Evolutionary conservation across 129 eudicot genomes (phyloP).

Genomic region (Apium graveolens): DNA sequence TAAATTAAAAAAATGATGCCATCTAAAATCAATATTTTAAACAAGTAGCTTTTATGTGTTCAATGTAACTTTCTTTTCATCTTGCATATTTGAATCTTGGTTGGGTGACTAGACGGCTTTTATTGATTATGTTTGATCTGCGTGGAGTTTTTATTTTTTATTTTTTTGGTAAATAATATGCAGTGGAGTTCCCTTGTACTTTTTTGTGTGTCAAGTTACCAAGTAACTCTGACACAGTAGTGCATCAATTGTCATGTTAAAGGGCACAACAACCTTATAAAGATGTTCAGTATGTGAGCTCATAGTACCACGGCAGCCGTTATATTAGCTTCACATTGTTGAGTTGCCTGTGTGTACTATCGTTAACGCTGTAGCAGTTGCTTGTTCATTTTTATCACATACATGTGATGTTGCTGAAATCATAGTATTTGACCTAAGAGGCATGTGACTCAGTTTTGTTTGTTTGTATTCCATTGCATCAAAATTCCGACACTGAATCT

Average conservation of each 20-base stretch:
- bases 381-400: neutral
- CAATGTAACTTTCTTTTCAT: neutral
- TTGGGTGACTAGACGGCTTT: neutral
- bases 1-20: neutral
- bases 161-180: neutral
- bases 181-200: neutral
- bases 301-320: neutral
- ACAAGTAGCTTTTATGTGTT: neutral
- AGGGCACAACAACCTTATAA: neutral
- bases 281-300: neutral
- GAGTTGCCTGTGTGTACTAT: neutral
- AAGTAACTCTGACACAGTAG: neutral
- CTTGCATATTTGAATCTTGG: neutral
- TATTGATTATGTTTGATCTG: neutral
- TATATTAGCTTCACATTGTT: neutral
- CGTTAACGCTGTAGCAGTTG: neutral
- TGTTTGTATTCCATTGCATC: neutral
- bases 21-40: neutral
- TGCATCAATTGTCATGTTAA: neutral
- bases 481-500: neutral
- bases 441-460: neutral
- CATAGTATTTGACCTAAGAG: neutral
- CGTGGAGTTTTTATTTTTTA: no score
- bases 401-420: neutral
- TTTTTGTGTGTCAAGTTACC: neutral